Evolutionary conservation across 345 rosid genomes (phyloP).

Genomic region (Eucalyptus caleyi): DNA sequence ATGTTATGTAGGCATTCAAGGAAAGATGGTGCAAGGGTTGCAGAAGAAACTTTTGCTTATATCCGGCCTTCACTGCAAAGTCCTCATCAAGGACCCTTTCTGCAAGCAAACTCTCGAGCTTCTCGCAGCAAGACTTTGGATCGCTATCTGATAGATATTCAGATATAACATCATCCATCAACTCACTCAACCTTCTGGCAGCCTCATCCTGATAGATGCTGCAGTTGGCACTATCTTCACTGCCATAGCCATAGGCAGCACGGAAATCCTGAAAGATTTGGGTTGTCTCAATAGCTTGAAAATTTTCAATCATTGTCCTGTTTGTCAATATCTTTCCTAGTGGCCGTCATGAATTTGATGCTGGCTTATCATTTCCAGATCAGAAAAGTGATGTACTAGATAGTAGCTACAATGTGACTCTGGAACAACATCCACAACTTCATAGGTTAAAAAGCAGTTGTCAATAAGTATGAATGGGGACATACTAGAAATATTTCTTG

Average conservation of each 20-base stretch:
- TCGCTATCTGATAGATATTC: slow-evolving; percentile 40
- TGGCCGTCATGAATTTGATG: background rate
- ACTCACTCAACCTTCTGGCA: slow-evolving; percentile 17
- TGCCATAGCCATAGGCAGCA: background rate
- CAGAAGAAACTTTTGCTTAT: slow-evolving; percentile 16
- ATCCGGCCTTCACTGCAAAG: background rate
- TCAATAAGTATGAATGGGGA: background rate
- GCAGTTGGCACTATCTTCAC: slow-evolving; percentile 1
- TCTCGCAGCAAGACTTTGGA: slow-evolving; percentile 49
- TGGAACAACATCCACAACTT: background rate
- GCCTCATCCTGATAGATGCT: slow-evolving; percentile 18
- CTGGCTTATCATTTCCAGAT: background rate
- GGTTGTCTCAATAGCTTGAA: background rate
- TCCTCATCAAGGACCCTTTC: slow-evolving; percentile 19
- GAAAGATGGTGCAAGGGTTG: slow-evolving; percentile 57
- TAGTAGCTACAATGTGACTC: background rate
- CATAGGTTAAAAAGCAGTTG: background rate
- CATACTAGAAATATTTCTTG: background rate
- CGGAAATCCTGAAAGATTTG: slow-evolving; percentile 33
- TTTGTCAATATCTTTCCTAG: background rate
- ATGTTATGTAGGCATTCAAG: slow-evolving; percentile 44
- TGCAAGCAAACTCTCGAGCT: slow-evolving; percentile 42
- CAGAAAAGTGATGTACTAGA: background rate
- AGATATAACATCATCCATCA: slow-evolving; percentile 30
- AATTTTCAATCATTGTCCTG: background rate